Evolutionary conservation across 352 stramenopile genomes (phyloP).

Genomic region (Pythium coloratum): DNA sequence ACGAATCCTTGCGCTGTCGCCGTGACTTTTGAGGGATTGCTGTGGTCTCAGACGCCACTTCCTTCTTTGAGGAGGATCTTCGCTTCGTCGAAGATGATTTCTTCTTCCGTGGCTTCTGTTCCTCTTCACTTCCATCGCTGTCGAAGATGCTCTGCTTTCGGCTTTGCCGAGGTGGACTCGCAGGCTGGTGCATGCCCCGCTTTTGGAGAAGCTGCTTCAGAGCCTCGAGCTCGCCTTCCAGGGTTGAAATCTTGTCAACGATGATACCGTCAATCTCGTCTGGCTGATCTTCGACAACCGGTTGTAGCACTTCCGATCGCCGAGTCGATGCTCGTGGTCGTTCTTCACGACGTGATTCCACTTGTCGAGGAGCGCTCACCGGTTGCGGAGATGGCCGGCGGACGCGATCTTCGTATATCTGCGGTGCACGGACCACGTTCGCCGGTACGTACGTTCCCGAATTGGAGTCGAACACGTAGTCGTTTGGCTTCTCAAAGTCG

Average conservation of each 20-base stretch:
- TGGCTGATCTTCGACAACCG: constrained; percentile 26
- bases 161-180: background rate
- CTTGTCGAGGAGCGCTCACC: background rate
- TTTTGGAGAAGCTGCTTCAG: constrained; percentile 70
- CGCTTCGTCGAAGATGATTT: constrained; percentile 18
- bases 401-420: background rate
- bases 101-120: constrained; percentile 19
- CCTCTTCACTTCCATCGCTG: constrained; percentile 52
- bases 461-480: constrained; percentile 70
- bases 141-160: constrained; percentile 81
- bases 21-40: background rate
- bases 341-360: constrained; percentile 3
- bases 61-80: constrained; percentile 10
- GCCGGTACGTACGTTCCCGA: constrained; percentile 59
- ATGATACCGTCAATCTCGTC: constrained; percentile 66
- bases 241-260: constrained; percentile 76
- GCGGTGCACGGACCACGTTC: background rate
- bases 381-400: background rate
- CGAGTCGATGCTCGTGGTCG: constrained; percentile 1
- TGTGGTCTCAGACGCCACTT: constrained; percentile 13
- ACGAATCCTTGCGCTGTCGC: constrained; percentile 60
- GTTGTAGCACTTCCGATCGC: constrained; percentile 5
- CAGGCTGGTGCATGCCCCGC: constrained; percentile 16
- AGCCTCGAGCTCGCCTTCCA: constrained; percentile 63
- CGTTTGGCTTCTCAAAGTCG: constrained; percentile 71